Base-by-base conservation (phyloP, 192 early-diverging fungal species). In the Phycomyces nitens region DNA sequence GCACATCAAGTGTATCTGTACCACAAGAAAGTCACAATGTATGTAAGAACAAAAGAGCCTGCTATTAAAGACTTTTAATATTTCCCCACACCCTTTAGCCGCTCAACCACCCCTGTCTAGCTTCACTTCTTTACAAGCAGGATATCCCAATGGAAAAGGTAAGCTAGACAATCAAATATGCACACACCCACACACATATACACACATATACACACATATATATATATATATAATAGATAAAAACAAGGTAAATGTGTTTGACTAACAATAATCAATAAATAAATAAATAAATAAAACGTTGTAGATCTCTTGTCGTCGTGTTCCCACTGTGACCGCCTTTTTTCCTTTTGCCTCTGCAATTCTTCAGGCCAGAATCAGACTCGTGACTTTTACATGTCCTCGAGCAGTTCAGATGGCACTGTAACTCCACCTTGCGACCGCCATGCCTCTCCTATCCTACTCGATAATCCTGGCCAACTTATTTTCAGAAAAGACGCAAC, bases 1-100 rank as follows among this genome's bases (percentile, higher is more conserved):
- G 14, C 85, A 86, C 50, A 82, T 83, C 34, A 85, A 85, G 66
- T 90, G 88, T 56, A 62, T 62, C 14, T 69, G 67, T 58, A 58
- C 43, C 34, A 60, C 26, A 27, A 58, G 42, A 38, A 49, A 41
- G 40, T 53, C 21, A 40, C 38, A 24, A 60, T 20, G 18, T 20
- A 40, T 7, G 38, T n/a, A 60, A 5, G 41, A 29, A 5, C 7
- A 60, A 60, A 20, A 21, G 20, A 18, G 11, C 20, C 10, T 18
- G 47, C 10, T 6, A 18, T 21, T 9, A 55, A 55, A 15, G 4
- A 9, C 50, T 15, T 15, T 11, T 34, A 5, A 24, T 47, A 60
- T 49, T 22, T 42, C 21, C 16, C 49, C 18, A 2, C 12, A 5
- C 29, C 43, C 7, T 24, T 18, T 51, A 21, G 29, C 43, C 29